A percentile compares a stretch with the other conserved stretches of the same genome.
Evolutionary conservation across 2,329 filamentous ascomycete genomes (phyloP).

Genomic region (Xenoacremonium recifei): DNA sequence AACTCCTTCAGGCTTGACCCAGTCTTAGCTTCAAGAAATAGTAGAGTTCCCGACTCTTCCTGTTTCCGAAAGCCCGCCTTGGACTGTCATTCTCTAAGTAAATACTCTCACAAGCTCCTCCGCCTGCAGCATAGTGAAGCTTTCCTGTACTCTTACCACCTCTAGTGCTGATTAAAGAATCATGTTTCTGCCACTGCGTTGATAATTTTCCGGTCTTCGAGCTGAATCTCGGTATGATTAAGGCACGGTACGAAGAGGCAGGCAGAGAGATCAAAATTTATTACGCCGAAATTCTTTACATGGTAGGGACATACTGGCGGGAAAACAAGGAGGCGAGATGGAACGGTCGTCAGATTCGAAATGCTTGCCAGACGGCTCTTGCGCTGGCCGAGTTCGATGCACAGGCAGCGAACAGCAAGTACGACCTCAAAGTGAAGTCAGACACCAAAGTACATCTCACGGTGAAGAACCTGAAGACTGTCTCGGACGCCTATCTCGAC

Average conservation of each 20-base stretch:
- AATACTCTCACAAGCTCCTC: no score
- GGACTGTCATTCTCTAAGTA: no score
- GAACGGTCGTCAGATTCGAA: slow-evolving; percentile 17
- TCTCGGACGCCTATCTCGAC: slow-evolving; percentile 18
- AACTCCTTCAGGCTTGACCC: no score
- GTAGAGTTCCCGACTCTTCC: no score
- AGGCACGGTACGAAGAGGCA: slow-evolving; percentile 9
- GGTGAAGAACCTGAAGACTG: slow-evolving; percentile 15
- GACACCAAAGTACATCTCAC: slow-evolving; percentile 13
- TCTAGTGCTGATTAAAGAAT: no score
- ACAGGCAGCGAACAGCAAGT: slow-evolving; percentile 7
- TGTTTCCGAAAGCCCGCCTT: no score
- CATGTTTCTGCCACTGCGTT: no score
- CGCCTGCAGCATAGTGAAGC: no score
- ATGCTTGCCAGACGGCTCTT: slow-evolving; percentile 12
- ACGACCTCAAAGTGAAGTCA: no score
- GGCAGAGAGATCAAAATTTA: slow-evolving; percentile 7
- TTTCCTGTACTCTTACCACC: no score
- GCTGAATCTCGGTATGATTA: slow-evolving; percentile 15
- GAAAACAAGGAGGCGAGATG: slow-evolving; percentile 3
- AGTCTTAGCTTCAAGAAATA: no score
- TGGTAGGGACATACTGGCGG: background rate
- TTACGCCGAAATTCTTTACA: background rate
- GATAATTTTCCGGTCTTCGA: no score
- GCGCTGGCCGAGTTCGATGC: slow-evolving; percentile 9